Evolutionary conservation across 1,284 basidiomycete genomes (phyloP).

Genomic region (Cystobasidium slooffiae): DNA sequence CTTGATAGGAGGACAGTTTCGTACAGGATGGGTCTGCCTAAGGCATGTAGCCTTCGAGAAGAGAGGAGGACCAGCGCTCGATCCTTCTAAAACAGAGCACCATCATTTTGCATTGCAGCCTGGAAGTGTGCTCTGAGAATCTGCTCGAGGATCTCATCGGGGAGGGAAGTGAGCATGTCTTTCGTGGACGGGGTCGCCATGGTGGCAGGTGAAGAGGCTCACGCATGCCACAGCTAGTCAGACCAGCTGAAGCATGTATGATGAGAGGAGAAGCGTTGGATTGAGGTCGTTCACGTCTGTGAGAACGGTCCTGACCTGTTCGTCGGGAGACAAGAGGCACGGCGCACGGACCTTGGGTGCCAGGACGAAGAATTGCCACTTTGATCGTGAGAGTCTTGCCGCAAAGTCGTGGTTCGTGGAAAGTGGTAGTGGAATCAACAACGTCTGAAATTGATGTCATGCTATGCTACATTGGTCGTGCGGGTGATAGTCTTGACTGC

Average conservation of each 20-base stretch:
- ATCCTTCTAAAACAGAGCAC: background rate
- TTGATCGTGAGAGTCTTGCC: too few relatives aligned
- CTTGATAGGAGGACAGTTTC: constrained; percentile 18
- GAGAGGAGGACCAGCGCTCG: constrained; percentile 7
- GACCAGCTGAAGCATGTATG: too few relatives aligned
- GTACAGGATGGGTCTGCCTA: constrained; percentile 29
- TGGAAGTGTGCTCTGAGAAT: background rate
- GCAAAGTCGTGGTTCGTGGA: too few relatives aligned
- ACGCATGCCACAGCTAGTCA: too few relatives aligned
- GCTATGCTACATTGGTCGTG: constrained; percentile 14
- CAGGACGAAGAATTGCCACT: too few relatives aligned
- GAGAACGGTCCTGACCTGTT: background rate
- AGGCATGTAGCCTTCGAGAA: constrained; percentile 4
- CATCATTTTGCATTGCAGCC: constrained; percentile 8
- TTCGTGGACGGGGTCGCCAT: too few relatives aligned
- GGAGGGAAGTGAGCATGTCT: background rate
- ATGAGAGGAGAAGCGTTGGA: too few relatives aligned
- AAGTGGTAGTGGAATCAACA: background rate
- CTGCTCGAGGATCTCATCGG: constrained; percentile 22
- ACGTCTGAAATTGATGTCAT: background rate
- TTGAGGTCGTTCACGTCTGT: too few relatives aligned
- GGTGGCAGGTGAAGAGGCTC: too few relatives aligned
- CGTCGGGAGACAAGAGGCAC: background rate
- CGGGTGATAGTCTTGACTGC: background rate
- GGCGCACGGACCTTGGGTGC: too few relatives aligned